Percentiles rank a stretch among this genome's conserved stretches.
Conservation (phyloP, 805 yeast genomes). For the Ogataea methanolica region DNA sequence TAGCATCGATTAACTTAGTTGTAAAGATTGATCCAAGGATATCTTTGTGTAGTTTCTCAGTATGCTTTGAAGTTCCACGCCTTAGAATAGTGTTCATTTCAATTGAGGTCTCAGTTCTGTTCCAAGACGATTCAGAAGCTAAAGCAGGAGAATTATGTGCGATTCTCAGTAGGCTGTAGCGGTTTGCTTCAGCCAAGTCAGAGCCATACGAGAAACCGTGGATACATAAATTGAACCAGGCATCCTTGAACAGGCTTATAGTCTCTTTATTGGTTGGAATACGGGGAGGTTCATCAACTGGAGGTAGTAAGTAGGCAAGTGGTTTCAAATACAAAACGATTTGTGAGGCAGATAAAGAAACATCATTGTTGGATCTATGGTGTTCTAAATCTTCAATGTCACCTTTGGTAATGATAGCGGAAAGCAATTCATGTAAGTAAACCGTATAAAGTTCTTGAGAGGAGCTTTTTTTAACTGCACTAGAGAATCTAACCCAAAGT, state of each 20-base stretch:
- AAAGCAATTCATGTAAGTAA: slow-evolving; percentile 63
- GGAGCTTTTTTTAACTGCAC: slow-evolving; percentile 26
- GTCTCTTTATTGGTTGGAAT: slow-evolving; percentile 43
- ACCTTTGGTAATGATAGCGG: slow-evolving; percentile 68
- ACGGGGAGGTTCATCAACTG: slow-evolving; percentile 41
- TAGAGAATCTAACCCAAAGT: slow-evolving; percentile 46
- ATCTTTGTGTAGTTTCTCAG: slow-evolving; percentile 70
- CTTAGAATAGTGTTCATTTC: slow-evolving; percentile 88
- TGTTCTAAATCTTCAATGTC: slow-evolving; percentile 70
- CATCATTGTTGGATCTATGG: slow-evolving; percentile 73
- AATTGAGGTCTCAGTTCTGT: slow-evolving; percentile 84
- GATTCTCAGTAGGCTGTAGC: slow-evolving; percentile 52
- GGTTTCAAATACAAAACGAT: slow-evolving; percentile 65
- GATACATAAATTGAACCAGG: slow-evolving; percentile 91
- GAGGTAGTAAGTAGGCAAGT: slow-evolving; percentile 70
- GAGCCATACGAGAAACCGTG: slow-evolving; percentile 79
- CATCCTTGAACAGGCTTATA: slow-evolving; percentile 66
- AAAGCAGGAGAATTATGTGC: slow-evolving; percentile 87
- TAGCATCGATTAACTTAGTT: slow-evolving; percentile 44
- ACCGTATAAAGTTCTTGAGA: slow-evolving; percentile 45
- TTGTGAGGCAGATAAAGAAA: slow-evolving; percentile 64
- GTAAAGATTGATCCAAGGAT: slow-evolving; percentile 46
- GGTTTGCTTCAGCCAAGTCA: slow-evolving; percentile 43
- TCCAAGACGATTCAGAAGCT: slow-evolving; percentile 75
- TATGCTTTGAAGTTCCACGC: slow-evolving; percentile 81